phyloP scores from a whole-genome alignment of 2,329 filamentous ascomycete species.

The Neonectria coccinea region DNA sequence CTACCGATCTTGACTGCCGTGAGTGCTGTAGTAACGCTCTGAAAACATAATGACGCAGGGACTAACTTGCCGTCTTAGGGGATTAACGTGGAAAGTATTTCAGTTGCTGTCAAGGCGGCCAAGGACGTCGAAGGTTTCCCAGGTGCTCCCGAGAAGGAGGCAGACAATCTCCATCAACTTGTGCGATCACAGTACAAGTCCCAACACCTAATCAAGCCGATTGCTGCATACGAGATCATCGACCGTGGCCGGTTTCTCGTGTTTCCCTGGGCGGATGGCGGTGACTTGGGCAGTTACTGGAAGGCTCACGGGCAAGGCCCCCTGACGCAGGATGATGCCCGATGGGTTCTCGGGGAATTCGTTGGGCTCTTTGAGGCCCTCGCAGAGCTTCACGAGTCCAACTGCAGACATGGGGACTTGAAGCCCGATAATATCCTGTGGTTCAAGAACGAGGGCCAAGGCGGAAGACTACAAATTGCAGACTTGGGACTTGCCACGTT shows the following conservation, averaged over 20 bases:
- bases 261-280: slow-evolving; percentile 13
- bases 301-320: neutral
- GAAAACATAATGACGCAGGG: neutral
- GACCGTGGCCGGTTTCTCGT: neutral
- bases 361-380: slow-evolving; percentile 2
- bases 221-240: slow-evolving; percentile 8
- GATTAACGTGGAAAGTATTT: neutral
- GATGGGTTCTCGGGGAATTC: neutral
- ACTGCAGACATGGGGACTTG: slow-evolving; percentile 14
- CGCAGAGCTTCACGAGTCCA: neutral
- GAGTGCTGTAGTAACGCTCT: neutral
- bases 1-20: neutral
- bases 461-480: neutral
- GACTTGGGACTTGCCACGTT: slow-evolving; percentile 4
- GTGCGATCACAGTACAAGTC: neutral
- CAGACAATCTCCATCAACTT: neutral
- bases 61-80: slow-evolving; percentile 2
- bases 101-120: neutral
- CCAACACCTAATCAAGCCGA: slow-evolving; percentile 10
- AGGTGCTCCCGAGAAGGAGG: slow-evolving; percentile 5
- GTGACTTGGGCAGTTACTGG: slow-evolving; percentile 2
- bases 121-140: neutral
- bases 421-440: slow-evolving; percentile 18
- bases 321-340: neutral
- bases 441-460: neutral